Evolutionary conservation across 1,139 yeast genomes (phyloP).

Genomic region (Suhomyces coccinellae): DNA sequence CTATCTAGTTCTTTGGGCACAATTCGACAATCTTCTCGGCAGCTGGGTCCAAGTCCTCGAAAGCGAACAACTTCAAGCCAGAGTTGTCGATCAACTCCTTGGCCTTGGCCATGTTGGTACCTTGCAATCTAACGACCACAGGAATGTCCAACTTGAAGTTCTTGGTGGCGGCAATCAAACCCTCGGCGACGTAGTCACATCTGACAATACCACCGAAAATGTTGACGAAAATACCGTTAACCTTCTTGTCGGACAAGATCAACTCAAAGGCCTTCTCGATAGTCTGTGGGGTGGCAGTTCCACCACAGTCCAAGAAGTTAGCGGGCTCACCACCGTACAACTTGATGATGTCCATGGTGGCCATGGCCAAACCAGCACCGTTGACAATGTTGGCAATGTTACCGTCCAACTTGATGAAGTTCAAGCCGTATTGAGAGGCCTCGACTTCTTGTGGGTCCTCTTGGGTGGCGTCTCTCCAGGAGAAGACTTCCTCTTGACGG

Average conservation of each 20-base stretch:
- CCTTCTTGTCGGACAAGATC: constrained; percentile 85
- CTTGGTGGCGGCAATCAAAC: constrained; percentile 46
- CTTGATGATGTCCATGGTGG: constrained; percentile 99
- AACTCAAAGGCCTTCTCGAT: constrained; percentile 96
- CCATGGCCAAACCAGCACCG: constrained; percentile 99
- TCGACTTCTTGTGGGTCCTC: constrained; percentile 97
- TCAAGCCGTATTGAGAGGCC: constrained; percentile 87
- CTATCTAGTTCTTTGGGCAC: constrained; percentile 30
- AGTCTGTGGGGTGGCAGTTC: constrained; percentile 99
- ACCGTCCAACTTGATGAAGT: constrained; percentile 97
- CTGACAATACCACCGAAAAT: constrained; percentile 99
- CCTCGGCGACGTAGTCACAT: constrained; percentile 98
- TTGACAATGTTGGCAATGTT: constrained; percentile 97
- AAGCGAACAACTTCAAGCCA: constrained; percentile 89
- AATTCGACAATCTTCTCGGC: constrained; percentile 92
- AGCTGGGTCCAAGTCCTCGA: constrained; percentile 94
- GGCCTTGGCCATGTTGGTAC: constrained; percentile 92
- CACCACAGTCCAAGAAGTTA: constrained; percentile 99
- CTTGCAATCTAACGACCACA: constrained; percentile 97
- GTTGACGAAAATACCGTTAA: constrained; percentile 95
- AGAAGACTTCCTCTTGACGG: constrained; percentile 93
- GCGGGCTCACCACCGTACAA: constrained; percentile 99
- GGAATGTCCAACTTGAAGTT: constrained; percentile 69
- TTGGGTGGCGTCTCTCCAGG: constrained; percentile 93
- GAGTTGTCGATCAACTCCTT: constrained; percentile 83